A percentile compares a stretch with the other conserved stretches of the same genome.
Evolutionary conservation across 202 grass and related monocot genomes (phyloP).

Genomic region (Zizania palustris): DNA sequence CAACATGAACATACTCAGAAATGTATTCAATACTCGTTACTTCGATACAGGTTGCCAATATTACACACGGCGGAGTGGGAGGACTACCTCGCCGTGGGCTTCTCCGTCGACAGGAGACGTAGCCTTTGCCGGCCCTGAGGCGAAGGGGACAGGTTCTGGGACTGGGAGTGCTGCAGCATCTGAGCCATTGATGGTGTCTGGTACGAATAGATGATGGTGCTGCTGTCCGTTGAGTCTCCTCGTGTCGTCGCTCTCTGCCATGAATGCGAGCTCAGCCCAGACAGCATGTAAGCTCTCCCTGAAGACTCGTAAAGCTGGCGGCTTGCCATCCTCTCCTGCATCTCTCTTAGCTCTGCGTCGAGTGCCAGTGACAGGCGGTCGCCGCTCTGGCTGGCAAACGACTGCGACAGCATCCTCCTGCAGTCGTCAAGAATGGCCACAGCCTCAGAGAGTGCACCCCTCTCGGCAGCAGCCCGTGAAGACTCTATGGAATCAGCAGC

Average conservation of each 20-base stretch:
- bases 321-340: conserved; percentile 88
- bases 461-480: conserved; percentile 68
- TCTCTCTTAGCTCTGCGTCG: conserved; percentile 81
- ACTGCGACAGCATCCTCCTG: conserved; percentile 49
- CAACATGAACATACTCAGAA: conserved; percentile 36
- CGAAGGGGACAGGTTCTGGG: conserved; percentile 47
- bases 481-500: conserved; percentile 63
- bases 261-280: conserved; percentile 85
- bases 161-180: conserved; percentile 76
- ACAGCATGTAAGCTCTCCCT: conserved; percentile 82
- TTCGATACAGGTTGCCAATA: conserved; percentile 24
- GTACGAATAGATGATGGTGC: conserved; percentile 66
- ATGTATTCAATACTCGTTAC: conserved; percentile 37
- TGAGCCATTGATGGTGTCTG: conserved; percentile 82
- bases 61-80: not conserved
- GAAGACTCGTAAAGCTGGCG: conserved; percentile 67
- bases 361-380: conserved; percentile 69
- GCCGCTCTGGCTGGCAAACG: conserved; percentile 54
- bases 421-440: conserved; percentile 67
- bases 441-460: conserved; percentile 65
- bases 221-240: conserved; percentile 71
- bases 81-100: conserved; percentile 44
- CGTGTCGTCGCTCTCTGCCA: conserved; percentile 92
- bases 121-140: conserved; percentile 32
- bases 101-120: conserved; percentile 28